Base-by-base conservation (phyloP, 306 rosid species). In the Casuarina cunninghamiana region DNA sequence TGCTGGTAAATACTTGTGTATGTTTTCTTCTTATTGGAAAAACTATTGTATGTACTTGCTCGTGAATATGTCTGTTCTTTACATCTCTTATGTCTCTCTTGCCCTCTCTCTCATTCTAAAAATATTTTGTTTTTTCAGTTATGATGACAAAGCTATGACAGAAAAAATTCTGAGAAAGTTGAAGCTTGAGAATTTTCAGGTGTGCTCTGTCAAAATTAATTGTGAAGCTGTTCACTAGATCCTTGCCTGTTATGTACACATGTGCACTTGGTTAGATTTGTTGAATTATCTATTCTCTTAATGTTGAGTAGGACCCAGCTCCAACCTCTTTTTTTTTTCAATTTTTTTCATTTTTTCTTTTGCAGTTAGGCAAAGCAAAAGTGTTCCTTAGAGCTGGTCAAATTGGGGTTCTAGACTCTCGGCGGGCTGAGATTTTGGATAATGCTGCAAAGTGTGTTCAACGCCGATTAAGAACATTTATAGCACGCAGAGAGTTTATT, bases 301-400 rank as follows among this genome's bases (percentile, higher is more conserved):
- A 37, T 19, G 65, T 26, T 58, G 38, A 58, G 65, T 58, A 1
- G 65, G 37, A 58, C 26, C 41, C 21, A 67, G n/a, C 0, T 2
- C 46, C 15, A 39, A 65, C 17, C 26, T 67, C 71, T 0, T 16
- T 73, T 70, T 51, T 75, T 48, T 35, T 70, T 80, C 85, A 95
- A 97, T 86, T 93, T 26, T 0, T 26, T 26, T 0, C 1, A 26
- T 26, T 26, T 26, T 51, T 75, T 69, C 48, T 72, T 48, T 35
- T 70, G 81, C 86, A 95, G 99, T 86, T 93, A 89, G 99, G 99
- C 50, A 88, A 85, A 87, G 89, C 91, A 84, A 95, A 95, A 79
- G 97, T 95, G 61, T 93, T 95, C 86, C 97, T 95, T 72, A 87
- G 99, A 86, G 97, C 96, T 70, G 99, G 99, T 73, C 97, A 95